Evolutionary conservation across 371 early-diverging fungal species (phyloP), one percentile per base, ranked within the genome.

Genomic region (Rhizomucor miehei): DNA sequence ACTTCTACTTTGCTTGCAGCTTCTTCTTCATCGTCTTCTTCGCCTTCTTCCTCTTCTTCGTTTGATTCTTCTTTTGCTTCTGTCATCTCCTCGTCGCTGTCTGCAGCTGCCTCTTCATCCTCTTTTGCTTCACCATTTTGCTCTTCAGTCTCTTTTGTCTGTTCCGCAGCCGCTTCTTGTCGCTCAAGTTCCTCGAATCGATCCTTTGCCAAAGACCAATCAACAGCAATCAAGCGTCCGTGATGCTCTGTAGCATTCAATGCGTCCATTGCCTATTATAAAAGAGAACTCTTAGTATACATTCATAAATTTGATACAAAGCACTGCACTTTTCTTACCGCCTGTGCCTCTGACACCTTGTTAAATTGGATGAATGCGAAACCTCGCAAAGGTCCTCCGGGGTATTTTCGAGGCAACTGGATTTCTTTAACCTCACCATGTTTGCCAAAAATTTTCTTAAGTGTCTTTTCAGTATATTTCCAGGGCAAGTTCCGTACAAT

Each of bases 401-500:
- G 82, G 37, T 63, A 86, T 56, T 88, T 89, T 57, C 88, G 83
- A 13, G 94, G 95, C 39, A 95, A 62, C 21, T 75, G 77, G 34
- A 90, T 78, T 17, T 82, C 79, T 21, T 78, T 71, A 3, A 90
- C 86, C 5, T 73, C 75, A 38, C 91, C 92, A 53, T 75, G 68
- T 8, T 71, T 67, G 35, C 74, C 68, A 69, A 90, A 87, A 0
- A 80, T 46, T 16, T 69, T 66, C 43, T 73, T 68, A 16, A 90
- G 62, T 41, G 89, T 86, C 13, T 62, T 57, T 58, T 89, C 90
- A 45, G 83, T 69, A 62, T 80, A 77, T 64, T 77, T 88, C 87
- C 92, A 95, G 6, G 94, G 81, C 64, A 95, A 77, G 62, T 96
- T 96, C 45, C 95, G 91, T 23, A 96, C 81, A 60, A 96, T 95